Base-by-base conservation (phyloP, 371 early-diverging fungal genomes). In the Mucor indicus region DNA sequence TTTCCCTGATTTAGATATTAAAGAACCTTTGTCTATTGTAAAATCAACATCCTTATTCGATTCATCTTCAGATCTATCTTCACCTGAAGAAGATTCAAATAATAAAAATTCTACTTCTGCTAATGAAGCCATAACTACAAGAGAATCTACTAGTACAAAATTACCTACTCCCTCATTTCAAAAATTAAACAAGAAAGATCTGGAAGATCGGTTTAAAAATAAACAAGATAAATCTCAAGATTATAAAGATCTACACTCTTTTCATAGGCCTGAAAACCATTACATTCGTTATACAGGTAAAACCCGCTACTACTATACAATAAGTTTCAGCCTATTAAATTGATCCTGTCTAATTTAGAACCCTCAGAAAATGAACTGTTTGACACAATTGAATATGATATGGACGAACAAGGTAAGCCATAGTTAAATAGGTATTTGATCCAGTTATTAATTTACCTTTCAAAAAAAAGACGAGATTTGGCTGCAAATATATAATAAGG, bases 321-420 rank as follows among this genome's bases (percentile, higher is more conserved):
- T 8, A 29, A 29, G 6, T 29, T 29, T 29, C 30, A 6, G 30
- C 30, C 30, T 29, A 12, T 15, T 9, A 33, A 33, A n/a, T n/a
- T n/a, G n/a, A n/a, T n/a, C n/a, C n/a, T n/a, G n/a, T n/a, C n/a
- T 4, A 33, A 9, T 59, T 55, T 67, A 23, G 94, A 96, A 60
- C 90, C 89, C 22, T 76, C 87, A 0, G 96, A 95, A 50, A 78
- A 69, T 12, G 93, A 93, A 17, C 69, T 93, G 23, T 79, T 79
- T 15, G 81, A 77, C 20, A 70, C 75, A 2, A 84, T 93, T 13
- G 98, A 98, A 63, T 98, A 97, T 57, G 98, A 98, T 65, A 87
- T 98, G 89, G 98, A 97, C 61, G 96, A 96, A 57, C 90, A 92
- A 72, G 35, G 35, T 33, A 9, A 33, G 9, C 5, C 11, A 7